These are phyloP conservation scores for Articulospora tetracladia DNA, from an alignment of 495 filamentous ascomycete genomes.

Conservation along the genomic window DNA sequence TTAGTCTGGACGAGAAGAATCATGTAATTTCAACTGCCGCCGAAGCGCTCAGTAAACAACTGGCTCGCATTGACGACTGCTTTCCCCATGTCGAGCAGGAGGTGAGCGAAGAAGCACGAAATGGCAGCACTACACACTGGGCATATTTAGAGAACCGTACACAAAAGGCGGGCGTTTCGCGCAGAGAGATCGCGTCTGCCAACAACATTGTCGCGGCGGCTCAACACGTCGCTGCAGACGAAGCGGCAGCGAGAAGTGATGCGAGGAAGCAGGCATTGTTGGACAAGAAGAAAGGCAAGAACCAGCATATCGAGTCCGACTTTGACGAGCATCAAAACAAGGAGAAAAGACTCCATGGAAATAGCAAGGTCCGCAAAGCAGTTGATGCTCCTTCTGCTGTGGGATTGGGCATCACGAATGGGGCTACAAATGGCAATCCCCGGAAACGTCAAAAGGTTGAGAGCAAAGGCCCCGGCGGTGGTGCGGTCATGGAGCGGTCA, in stretches of 20 bases:
- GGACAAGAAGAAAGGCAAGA: slow-evolving; percentile 65
- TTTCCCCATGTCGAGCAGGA: slow-evolving; percentile 81
- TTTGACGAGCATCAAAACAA: slow-evolving; percentile 64
- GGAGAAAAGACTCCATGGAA: slow-evolving; percentile 54
- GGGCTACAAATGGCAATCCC: slow-evolving; percentile 38
- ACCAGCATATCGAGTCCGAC: slow-evolving; percentile 68
- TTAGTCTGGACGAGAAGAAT: slow-evolving; percentile 92
- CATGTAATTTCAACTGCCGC: slow-evolving; percentile 88
- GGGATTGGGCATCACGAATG: slow-evolving; percentile 52
- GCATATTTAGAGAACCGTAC: slow-evolving; percentile 84
- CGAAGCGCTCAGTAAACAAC: slow-evolving; percentile 81
- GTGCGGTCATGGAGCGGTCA: slow-evolving; percentile 64
- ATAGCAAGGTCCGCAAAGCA: slow-evolving; percentile 60
- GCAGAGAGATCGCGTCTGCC: slow-evolving; percentile 70
- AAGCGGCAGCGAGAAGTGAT: slow-evolving; percentile 76
- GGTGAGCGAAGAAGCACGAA: slow-evolving; percentile 89
- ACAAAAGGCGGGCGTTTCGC: slow-evolving; percentile 65
- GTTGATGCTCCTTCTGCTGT: slow-evolving; percentile 43
- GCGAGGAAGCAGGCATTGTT: slow-evolving; percentile 73
- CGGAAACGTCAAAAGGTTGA: slow-evolving; percentile 82
- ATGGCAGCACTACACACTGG: slow-evolving; percentile 91
- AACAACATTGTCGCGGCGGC: slow-evolving; percentile 65
- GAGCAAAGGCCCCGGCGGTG: slow-evolving; percentile 47
- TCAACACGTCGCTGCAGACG: slow-evolving; percentile 64
- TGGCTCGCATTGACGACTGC: slow-evolving; percentile 76